These are phyloP conservation scores for Ustilago curta DNA, from an alignment of 1,284 basidiomycete species.

Conservation along the genomic window DNA sequence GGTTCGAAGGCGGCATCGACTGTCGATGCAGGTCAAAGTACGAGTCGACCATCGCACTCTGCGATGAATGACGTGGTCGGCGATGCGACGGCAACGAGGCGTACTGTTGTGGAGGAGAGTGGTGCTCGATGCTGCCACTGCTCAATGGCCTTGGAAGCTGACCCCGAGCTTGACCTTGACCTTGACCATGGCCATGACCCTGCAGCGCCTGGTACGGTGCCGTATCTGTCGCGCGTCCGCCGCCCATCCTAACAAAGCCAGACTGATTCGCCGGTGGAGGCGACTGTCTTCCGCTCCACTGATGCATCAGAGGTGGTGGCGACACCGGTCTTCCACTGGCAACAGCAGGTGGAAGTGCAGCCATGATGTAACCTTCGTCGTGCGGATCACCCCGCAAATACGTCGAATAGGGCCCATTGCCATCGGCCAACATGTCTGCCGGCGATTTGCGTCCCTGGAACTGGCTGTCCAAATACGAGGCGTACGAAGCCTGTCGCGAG, in stretches of 20 bases:
- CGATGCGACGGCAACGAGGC: constrained; percentile 20
- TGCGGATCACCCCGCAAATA: constrained; percentile 54
- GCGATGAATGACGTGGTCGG: constrained; percentile 36
- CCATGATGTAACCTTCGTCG: constrained; percentile 64
- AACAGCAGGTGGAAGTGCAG: constrained; percentile 47
- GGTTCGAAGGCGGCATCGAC: constrained; percentile 15
- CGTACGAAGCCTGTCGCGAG: constrained; percentile 55
- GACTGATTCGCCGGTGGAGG: constrained; percentile 25
- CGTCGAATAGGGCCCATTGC: constrained; percentile 47
- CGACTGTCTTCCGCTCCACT: constrained; percentile 34
- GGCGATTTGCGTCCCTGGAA: constrained; percentile 41
- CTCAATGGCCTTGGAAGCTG: constrained; percentile 20
- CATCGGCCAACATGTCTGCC: constrained; percentile 42
- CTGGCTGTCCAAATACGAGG: constrained; percentile 56
- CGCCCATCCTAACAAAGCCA: constrained; percentile 60
- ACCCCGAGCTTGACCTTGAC: neutral
- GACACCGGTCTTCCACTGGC: constrained; percentile 24
- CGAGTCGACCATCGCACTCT: constrained; percentile 26
- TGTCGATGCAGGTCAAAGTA: constrained; percentile 34
- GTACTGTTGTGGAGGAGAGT: constrained; percentile 27
- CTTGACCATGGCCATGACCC: neutral
- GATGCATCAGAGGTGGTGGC: constrained; percentile 37
- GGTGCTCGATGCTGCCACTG: constrained; percentile 38
- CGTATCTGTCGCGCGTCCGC: constrained; percentile 55
- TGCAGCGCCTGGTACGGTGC: constrained; percentile 52